Evolutionary conservation across 345 rosid genomes (phyloP), one percentile per base, ranked within the genome.

Genomic region (Bruguiera sexangula): DNA sequence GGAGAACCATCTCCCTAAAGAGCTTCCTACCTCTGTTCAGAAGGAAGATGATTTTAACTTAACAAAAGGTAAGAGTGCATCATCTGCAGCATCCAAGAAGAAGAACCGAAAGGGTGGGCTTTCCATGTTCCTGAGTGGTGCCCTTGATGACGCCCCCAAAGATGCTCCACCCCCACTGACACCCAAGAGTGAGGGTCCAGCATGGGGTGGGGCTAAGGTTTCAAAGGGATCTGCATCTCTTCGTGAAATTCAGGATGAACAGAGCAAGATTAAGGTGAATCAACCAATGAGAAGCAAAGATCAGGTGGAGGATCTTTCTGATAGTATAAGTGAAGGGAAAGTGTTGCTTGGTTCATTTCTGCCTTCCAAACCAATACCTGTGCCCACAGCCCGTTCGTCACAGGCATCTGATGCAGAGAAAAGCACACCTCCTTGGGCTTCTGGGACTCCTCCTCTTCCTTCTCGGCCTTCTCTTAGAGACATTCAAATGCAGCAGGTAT

Each of bases 101-200:
- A 95, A 90, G 84, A 88, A 85, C 66, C 85, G 88, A 74, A 92
- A 86, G 78, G 99, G 99, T 55, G 99, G 96, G 34, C 99, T 95
- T 69, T 92, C 99, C 8, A 82, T 95, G 98, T 95, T 95, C 77
- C 72, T 95, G 81, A 95, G 92, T 65, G 98, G 97, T 77, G 96
- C 98, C 71, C 99, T 95, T 67, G 99, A 95, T 62, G 91, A 90
- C 43, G 20, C 68, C 57, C 87, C 96, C 7, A 84, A 81, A 80
- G 81, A 73, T 2, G 69, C 60, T 69, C 82, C 84, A 3, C 83
- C 89, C 37, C 90, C 91, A 5, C 86, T 82, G 62, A 78, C 82
- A 65, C 92, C 97, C 2, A 87, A 75, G 82, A 81, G 65, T 53
- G 96, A 87, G 81, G 98, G 96, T 62, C 99, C 96, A 66, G 99